Evolutionary conservation across 179 eudicot genomes (phyloP), one percentile per base, ranked within the genome.

Genomic region (Sideroxylon spinosum): DNA sequence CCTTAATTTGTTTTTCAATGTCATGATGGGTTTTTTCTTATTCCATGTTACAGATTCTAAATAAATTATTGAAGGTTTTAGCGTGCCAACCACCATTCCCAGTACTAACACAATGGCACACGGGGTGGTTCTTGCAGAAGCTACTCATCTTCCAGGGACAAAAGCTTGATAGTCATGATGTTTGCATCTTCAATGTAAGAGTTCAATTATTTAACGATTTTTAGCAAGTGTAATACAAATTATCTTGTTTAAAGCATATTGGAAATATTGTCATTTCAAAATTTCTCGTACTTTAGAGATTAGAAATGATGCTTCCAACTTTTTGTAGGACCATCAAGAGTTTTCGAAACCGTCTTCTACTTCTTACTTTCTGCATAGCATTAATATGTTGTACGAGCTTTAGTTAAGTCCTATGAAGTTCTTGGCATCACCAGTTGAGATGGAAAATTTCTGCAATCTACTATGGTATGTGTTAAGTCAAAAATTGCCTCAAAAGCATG

Each of bases 61-160:
- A 75, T 85, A 86, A 81, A 76, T 77, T 88, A 71, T 75, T 88
- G 76, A 74, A 80, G 75, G 63, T 85, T 80, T 78, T 88, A 71
- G 88, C 79, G 32, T 85, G 83, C 77, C 75, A 68, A 68, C 79
- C 88, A 28, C 56, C 83, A 20, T 80, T 81, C 68, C 80, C 83
- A 26, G 83, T 83, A 65, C 70, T 74, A 66, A 78, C 52, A 23
- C 91, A 86, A 73, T 84, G 84, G 88, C 88, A 86, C 68, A 79
- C 77, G 19, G 88, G 88, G 70, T 88, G 89, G 89, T 86, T 85
- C 76, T 60, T 88, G 53, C 68, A 84, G 78, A 88, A 88, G 81
- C 76, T 88, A 78, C 84, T 85, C 52, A 78, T 68, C 77, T 81
- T 80, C 63, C 88, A 83, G 75, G 82, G 71, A 64, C 79, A 75